Evolutionary conservation across 2,329 filamentous ascomycete species (phyloP).

Genomic region (Phyllosticta paracitricarpa): DNA sequence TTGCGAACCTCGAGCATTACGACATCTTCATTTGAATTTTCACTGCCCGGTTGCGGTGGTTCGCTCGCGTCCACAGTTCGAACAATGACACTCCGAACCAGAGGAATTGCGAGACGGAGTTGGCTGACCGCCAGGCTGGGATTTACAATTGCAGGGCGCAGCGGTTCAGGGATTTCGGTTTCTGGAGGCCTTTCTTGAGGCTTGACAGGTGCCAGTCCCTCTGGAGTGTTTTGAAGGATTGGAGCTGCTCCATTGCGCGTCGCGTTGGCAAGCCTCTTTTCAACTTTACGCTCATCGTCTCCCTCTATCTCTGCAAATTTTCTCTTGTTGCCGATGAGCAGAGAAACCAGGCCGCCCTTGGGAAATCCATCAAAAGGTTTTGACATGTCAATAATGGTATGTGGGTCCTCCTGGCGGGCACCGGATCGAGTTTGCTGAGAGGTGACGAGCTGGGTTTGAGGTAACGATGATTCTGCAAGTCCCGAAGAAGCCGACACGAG

Average conservation of each 20-base stretch:
- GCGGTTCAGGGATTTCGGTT: conserved; percentile 64
- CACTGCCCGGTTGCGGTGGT: conserved; percentile 32
- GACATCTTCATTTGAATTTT: conserved; percentile 47
- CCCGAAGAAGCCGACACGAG: conserved; percentile 79
- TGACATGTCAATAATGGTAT: conserved; percentile 77
- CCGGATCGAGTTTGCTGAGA: conserved; percentile 54
- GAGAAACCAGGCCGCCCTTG: conserved; percentile 72
- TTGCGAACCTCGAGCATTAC: conserved; percentile 85
- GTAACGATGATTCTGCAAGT: conserved; percentile 75
- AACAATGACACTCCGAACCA: conserved; percentile 71
- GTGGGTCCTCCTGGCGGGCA: conserved; percentile 60
- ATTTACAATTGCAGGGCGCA: conserved; percentile 79
- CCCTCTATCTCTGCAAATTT: conserved; percentile 65
- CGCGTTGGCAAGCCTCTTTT: conserved; percentile 49
- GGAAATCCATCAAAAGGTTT: conserved; percentile 91
- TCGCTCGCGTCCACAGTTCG: conserved; percentile 64
- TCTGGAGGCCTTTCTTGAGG: conserved; percentile 51
- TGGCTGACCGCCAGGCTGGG: conserved; percentile 75
- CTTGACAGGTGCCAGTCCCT: conserved; percentile 69
- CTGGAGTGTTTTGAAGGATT: conserved; percentile 64
- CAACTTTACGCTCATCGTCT: conserved; percentile 58
- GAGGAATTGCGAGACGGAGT: conserved; percentile 76
- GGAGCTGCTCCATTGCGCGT: conserved; percentile 59
- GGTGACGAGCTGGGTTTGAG: conserved; percentile 78
- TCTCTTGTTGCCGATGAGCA: conserved; percentile 88